Evolutionary conservation across 2,329 filamentous ascomycete genomes (phyloP), one percentile per base, ranked within the genome.

Genomic region (Thielaviopsis euricoi): DNA sequence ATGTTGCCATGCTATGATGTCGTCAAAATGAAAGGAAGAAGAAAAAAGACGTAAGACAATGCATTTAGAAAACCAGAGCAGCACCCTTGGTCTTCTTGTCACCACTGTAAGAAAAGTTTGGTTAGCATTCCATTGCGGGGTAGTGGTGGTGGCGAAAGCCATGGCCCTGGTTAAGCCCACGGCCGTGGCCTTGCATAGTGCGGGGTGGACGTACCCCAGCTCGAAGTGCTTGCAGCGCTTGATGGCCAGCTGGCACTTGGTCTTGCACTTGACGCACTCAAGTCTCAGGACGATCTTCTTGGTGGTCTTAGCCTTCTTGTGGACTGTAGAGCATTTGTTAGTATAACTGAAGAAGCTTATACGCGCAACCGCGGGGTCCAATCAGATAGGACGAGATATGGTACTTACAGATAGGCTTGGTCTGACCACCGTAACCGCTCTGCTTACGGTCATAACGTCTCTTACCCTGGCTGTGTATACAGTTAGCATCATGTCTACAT

Each of bases 21-120:
- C 73, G 69, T 70, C 72, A 70, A 66, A 67, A 70, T 70, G 68
- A 68, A 70, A 69, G 67, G 69, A 71, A 72, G 67, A 67, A 71
- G 67, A 72, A 70, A 68, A 65, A 71, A 67, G 55, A 57, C 43
- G 56, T n/a, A 57, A 60, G 49, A 51, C 53, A 76, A 76, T 70
- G 73, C 76, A 81, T 78, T 85, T 95, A 98, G 84, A 98, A 98
- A 71, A 98, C 93, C 72, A 98, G 85, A 77, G 93, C 93, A 70
- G 93, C 93, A 86, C 93, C 93, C 89, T 98, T 98, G 71, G 93
- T 98, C 89, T 98, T 98, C 90, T 98, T 98, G 86, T 98, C 93
- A 84, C 93, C 93, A 85, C 93, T 95, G 68, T 69, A 61, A 50
- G 26, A 21, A 64, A 63, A 62, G 61, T 0, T 17, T 59, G 54